Base-by-base conservation (phyloP, 441 rosid genomes). In the Melastoma candidum region DNA sequence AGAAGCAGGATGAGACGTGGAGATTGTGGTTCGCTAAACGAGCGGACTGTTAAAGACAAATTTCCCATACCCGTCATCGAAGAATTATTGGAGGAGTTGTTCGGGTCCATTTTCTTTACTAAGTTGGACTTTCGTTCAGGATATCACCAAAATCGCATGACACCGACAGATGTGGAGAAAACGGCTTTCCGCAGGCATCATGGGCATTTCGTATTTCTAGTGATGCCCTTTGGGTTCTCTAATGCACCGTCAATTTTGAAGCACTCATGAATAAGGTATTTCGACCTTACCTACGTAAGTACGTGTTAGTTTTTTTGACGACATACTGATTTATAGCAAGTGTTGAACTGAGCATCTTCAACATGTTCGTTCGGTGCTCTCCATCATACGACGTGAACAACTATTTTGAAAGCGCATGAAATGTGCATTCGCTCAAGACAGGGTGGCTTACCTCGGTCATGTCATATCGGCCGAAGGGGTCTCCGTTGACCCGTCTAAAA, bases 301-400 rank as follows among this genome's bases (percentile, higher is more conserved):
- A 6, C 10, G 10, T 53, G 10, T 25, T 53, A 17, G 17, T 53
- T 7, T 55, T 55, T 44, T 55, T 55, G 43, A 55, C 12, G 58
- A 55, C 12, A 55, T 43, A 1, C 12, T 54, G 17, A 24, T 55
- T 55, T 44, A 55, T 55, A 55, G 58, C 17, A 11, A 8, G 2
- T 2, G 11, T 7, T 43, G 27, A 14, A 43, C 22, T 12, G 17
- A 55, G 8, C 58, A 55, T 17, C 4, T 43, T 4, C 11, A 6
- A 2, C 58, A 43, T 12, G 7, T 55, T 7, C 27, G n/a, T 43
- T 10, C 24, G 10, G n/a, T 14, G 4, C 17, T 54, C 10, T 8
- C 41, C 9, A 10, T 41, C 7, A 3, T 54, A 4, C 10, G 11
- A 7, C n/a, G 14, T 0, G 11, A 54, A 1, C 11, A 14, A 9